Evolutionary conservation across 495 filamentous ascomycete species (phyloP).

Genomic region (Choiromyces venosus): DNA sequence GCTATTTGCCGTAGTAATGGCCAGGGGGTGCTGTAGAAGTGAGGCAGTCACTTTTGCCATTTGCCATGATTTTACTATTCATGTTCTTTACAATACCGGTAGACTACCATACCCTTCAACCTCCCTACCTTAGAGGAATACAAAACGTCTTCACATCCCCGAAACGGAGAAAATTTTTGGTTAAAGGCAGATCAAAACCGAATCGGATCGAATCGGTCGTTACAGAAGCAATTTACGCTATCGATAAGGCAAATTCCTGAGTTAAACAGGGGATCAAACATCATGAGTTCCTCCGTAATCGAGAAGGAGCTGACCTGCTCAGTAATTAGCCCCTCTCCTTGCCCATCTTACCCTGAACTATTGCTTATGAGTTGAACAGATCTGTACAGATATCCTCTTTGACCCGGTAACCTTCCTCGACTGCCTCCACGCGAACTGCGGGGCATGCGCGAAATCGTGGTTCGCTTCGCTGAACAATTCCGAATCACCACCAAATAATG

Average conservation of each 20-base stretch:
- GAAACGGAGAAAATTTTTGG: neutral
- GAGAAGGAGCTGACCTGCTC: slow-evolving; percentile 91
- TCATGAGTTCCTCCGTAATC: slow-evolving; percentile 44
- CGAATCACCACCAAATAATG: slow-evolving; percentile 36
- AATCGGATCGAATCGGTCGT: neutral
- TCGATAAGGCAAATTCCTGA: neutral
- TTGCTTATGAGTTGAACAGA: slow-evolving; percentile 51
- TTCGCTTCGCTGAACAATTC: slow-evolving; percentile 59
- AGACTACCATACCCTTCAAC: neutral
- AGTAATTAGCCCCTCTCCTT: slow-evolving; percentile 52
- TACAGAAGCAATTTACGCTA: neutral
- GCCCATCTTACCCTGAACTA: slow-evolving; percentile 17
- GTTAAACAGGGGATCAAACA: neutral
- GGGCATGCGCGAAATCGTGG: slow-evolving; percentile 90
- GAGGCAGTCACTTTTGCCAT: neutral
- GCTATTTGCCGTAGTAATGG: neutral
- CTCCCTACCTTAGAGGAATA: neutral
- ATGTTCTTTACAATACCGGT: neutral
- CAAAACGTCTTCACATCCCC: neutral
- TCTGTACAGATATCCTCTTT: slow-evolving; percentile 93
- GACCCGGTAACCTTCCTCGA: slow-evolving; percentile 93
- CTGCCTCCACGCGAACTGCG: slow-evolving; percentile 96
- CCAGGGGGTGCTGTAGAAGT: neutral
- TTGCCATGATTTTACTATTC: neutral
- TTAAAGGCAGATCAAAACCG: neutral